Conservation (phyloP, 2,329 filamentous ascomycete species). For the Teratosphaeria viscida region DNA sequence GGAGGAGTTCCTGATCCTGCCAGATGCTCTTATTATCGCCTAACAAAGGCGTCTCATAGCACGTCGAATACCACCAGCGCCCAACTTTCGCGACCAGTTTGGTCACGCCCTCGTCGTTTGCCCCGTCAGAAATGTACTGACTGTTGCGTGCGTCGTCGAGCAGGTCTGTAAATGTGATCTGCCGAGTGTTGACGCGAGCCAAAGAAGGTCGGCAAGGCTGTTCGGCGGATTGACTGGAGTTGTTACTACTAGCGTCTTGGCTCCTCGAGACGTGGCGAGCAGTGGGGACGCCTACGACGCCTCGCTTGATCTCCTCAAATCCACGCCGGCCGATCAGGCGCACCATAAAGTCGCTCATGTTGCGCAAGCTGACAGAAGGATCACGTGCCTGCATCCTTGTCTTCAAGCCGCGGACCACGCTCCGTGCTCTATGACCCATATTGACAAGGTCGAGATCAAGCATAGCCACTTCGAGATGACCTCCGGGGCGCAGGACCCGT, state of each 20-base stretch:
- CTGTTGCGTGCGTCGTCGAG: constrained; percentile 40
- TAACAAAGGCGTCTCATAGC: constrained; percentile 58
- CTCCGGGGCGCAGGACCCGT: constrained; percentile 66
- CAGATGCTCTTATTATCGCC: constrained; percentile 58
- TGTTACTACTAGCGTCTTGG: constrained; percentile 21
- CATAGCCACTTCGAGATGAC: constrained; percentile 68
- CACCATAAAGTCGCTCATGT: constrained; percentile 47
- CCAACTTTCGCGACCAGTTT: constrained; percentile 88
- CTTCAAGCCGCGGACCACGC: constrained; percentile 60
- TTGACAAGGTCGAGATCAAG: constrained; percentile 73
- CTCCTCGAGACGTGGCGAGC: constrained; percentile 39
- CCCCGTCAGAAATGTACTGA: constrained; percentile 11
- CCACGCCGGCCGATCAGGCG: constrained; percentile 57
- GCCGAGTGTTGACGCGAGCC: constrained; percentile 1
- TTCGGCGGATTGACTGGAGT: constrained; percentile 13
- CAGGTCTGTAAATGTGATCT: constrained; percentile 19
- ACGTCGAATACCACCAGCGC: constrained; percentile 91
- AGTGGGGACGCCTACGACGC: constrained; percentile 67
- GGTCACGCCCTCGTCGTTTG: constrained; percentile 70
- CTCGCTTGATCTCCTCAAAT: constrained; percentile 63
- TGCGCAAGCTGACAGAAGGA: constrained; percentile 48
- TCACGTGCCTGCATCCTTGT: constrained; percentile 55
- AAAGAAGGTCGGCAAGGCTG: constrained; percentile 1
- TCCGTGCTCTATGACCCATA: constrained; percentile 63
- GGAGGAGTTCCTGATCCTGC: constrained; percentile 61